Percentiles rank a stretch among this genome's conserved stretches.
These are phyloP conservation scores for Mycena belliarum DNA, from an alignment of 768 basidiomycete species.

Conservation along the genomic window DNA sequence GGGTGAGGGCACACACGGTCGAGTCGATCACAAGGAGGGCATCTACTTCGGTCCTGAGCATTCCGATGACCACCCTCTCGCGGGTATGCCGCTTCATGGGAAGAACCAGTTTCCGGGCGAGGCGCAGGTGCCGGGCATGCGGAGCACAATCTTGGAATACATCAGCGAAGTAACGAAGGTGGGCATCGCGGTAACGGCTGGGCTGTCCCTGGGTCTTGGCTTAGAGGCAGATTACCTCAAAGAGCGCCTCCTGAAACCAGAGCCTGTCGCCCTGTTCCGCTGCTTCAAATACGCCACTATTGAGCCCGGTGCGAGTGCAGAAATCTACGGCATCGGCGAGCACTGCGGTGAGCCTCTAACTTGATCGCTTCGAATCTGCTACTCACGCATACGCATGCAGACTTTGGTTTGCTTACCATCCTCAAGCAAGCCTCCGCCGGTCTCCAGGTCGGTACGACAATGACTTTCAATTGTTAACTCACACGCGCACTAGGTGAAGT, in stretches of 20 bases:
- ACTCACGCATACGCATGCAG: background rate
- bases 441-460: background rate
- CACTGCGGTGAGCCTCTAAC: background rate
- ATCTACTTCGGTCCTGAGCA: conserved; percentile 19
- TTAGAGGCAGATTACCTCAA: conserved; percentile 1
- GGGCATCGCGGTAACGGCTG: background rate
- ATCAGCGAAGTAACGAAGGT: background rate
- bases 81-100: conserved; percentile 4
- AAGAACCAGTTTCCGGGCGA: background rate
- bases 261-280: conserved; percentile 8
- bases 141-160: background rate
- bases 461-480: background rate
- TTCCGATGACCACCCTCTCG: background rate
- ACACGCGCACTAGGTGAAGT: background rate
- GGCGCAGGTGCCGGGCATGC: conserved; percentile 1
- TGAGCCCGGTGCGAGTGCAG: background rate
- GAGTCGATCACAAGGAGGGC: conserved; percentile 20
- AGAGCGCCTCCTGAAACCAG: background rate
- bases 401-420: conserved; percentile 1
- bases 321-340: background rate
- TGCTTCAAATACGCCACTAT: conserved; percentile 2
- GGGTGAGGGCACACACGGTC: conserved; percentile 19
- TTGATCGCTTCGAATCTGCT: background rate
- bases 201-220: background rate
- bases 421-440: background rate